Evolutionary conservation across 345 rosid genomes (phyloP), one percentile per base, ranked within the genome.

Genomic region (Boechera divaricarpa): DNA sequence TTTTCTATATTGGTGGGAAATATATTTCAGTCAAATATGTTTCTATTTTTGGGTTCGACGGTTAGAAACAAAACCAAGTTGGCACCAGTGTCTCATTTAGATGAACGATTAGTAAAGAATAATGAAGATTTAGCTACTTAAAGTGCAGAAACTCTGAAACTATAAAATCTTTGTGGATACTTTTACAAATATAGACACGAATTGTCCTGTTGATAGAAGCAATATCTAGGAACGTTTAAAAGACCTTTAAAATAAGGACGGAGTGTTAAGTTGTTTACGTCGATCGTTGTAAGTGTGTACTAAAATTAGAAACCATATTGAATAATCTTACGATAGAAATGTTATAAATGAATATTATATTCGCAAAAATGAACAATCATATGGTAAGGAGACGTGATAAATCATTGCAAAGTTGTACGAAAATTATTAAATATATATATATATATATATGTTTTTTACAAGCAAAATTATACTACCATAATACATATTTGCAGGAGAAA

Each of bases 381-480:
- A 65, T 68, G 81, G 60, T 38, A 67, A 82, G 52, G 79, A 59
- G 53, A 67, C 77, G 63, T 75, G 66, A 77, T 82, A 75, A 70
- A 56, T 72, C 47, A 64, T 49, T 35, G 35, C 15, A 58, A 18
- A 75, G 6, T 41, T 11, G 64, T 47, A 71, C 51, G 41, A 45
- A 55, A 6, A 2, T 63, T 35, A 28, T 26, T 79, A 73, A 32
- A 73, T 79, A 64, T 28, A 28, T 28, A 28, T 77, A 60, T 56
- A 28, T 56, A 33, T 12, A 36, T 57, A 13, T 52, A 24, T 65
- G 12, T 57, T 67, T 49, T 76, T 47, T 76, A 69, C 67, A 86
- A 81, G 70, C 81, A 88, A 89, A 82, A 73, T 31, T 81, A 70
- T 63, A 70, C 24, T 24, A 51, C 28, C 47, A 47, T 31, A 6